Conservation (phyloP, 768 basidiomycete species). For the Phaffia australis region DNA sequence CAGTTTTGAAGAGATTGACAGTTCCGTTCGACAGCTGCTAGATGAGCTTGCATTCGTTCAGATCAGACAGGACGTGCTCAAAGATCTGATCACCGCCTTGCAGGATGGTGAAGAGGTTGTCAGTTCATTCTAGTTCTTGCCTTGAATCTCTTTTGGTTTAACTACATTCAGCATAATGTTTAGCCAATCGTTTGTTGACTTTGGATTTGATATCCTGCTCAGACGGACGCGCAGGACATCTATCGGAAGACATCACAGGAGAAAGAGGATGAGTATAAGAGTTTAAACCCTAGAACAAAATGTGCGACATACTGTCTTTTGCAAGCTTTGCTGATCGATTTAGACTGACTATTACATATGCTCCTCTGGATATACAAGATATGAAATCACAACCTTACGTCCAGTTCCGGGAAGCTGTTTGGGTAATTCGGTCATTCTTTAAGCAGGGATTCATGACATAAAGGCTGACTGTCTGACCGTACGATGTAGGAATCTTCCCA, state of each 20-base stretch:
- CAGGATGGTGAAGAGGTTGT: neutral
- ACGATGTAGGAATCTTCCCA: no score
- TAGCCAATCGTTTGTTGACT: no score
- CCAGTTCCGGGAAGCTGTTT: neutral
- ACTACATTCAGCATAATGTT: neutral
- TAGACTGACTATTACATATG: neutral
- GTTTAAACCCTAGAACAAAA: neutral
- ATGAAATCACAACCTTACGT: neutral
- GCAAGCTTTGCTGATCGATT: no score
- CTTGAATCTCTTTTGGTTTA: neutral
- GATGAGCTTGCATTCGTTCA: neutral
- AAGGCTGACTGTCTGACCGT: no score
- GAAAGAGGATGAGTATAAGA: neutral
- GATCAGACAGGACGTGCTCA: neutral
- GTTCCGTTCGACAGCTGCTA: neutral
- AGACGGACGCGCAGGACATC: neutral
- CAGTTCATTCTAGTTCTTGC: neutral
- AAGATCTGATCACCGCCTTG: neutral
- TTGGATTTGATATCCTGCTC: neutral
- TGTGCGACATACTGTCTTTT: neutral
- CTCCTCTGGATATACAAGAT: neutral
- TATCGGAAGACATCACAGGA: neutral
- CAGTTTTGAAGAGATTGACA: neutral
- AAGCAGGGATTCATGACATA: no score
- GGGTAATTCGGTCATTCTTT: neutral